Percentiles rank a stretch among this genome's conserved stretches.
phyloP scores from a whole-genome alignment of 1,139 yeast genomes.

The Blastobotrys malaysiensis region DNA sequence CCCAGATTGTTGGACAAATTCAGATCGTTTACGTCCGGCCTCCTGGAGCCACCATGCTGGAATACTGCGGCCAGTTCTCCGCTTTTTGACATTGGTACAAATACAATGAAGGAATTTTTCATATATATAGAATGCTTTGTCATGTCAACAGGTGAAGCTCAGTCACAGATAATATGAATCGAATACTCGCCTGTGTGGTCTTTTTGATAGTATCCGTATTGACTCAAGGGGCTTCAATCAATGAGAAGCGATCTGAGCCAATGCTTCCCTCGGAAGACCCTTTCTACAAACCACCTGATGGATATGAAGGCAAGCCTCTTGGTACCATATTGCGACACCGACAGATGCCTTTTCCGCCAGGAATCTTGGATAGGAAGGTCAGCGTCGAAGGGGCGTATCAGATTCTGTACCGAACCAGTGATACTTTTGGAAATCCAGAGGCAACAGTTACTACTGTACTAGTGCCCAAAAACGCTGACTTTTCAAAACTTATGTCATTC shows the following conservation, averaged over 20 bases:
- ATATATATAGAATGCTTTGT: neutral
- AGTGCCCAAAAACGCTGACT: conserved; percentile 20
- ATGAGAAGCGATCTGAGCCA: neutral
- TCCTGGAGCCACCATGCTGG: neutral
- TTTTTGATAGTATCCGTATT: neutral
- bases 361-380: conserved; percentile 1
- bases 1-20: neutral
- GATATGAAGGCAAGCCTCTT: conserved; percentile 13
- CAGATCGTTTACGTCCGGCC: neutral
- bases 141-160: neutral
- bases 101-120: too few species aligned
- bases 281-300: conserved; percentile 23
- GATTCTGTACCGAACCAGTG: conserved; percentile 24
- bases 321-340: conserved; percentile 20
- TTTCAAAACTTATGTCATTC: conserved; percentile 22
- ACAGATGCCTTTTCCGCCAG: conserved; percentile 11
- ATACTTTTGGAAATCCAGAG: conserved; percentile 24
- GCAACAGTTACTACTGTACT: conserved; percentile 27
- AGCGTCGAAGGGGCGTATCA: conserved; percentile 16
- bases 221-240: neutral
- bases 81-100: neutral
- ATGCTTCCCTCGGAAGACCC: conserved; percentile 19
- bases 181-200: neutral
- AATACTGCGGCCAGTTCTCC: neutral
- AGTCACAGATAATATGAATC: neutral